phyloP scores from a whole-genome alignment of 2,329 filamentous ascomycete species.

The Diplocarpon mali region DNA sequence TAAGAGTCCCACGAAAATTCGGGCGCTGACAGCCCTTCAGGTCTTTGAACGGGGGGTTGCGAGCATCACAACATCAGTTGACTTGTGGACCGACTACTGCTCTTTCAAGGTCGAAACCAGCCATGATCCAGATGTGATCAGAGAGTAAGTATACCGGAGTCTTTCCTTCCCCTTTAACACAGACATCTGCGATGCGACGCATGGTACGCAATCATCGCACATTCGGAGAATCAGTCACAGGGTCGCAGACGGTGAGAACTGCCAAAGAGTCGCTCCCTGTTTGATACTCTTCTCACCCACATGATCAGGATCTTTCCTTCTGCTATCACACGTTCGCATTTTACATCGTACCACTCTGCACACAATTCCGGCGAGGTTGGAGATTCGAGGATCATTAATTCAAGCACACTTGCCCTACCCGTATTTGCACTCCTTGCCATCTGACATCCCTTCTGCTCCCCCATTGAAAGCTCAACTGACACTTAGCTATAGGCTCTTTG shows the following conservation, averaged over 20 bases:
- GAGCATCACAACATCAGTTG: slow-evolving; percentile 85
- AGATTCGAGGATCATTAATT: slow-evolving; percentile 38
- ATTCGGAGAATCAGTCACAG: slow-evolving; percentile 29
- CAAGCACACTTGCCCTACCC: slow-evolving; percentile 43
- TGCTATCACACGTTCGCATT: slow-evolving; percentile 35
- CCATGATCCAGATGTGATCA: slow-evolving; percentile 85
- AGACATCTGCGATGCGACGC: slow-evolving; percentile 31
- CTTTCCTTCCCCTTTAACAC: slow-evolving; percentile 54
- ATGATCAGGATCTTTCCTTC: slow-evolving; percentile 49
- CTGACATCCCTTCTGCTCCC: slow-evolving; percentile 21
- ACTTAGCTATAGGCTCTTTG: slow-evolving; percentile 60
- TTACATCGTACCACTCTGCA: slow-evolving; percentile 30
- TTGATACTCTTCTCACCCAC: slow-evolving; percentile 54
- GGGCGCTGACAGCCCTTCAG: slow-evolving; percentile 35
- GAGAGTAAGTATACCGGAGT: slow-evolving; percentile 89
- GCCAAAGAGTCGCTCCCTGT: slow-evolving; percentile 46
- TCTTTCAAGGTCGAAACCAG: slow-evolving; percentile 96
- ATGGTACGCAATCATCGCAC: slow-evolving; percentile 20
- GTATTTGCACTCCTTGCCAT: slow-evolving; percentile 48
- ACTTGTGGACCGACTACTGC: slow-evolving; percentile 96
- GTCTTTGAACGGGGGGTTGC: slow-evolving; percentile 93
- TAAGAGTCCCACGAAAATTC: not conserved
- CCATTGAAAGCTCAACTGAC: slow-evolving; percentile 16
- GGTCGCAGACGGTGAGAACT: slow-evolving; percentile 60
- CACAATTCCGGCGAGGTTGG: slow-evolving; percentile 31